Evolutionary conservation across 192 early-diverging fungal species (phyloP), one percentile per base, ranked within the genome.

Genomic region (Linnemannia exigua): DNA sequence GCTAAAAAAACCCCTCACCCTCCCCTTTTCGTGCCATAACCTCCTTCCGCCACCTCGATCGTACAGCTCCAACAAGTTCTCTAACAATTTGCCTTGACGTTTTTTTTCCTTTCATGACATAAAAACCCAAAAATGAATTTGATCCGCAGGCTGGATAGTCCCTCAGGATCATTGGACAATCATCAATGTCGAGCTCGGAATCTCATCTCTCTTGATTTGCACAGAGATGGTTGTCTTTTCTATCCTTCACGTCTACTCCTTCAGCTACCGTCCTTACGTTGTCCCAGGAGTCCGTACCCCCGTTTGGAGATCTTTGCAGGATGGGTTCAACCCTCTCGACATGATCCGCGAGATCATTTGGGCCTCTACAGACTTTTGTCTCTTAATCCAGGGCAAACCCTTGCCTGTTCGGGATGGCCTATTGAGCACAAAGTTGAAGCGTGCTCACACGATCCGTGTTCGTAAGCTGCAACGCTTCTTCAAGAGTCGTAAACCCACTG

Each of bases 181-280:
- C 14, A 47, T 76, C 58, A 84, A 89, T 36, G 81, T 89, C 4
- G 81, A 79, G 20, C 52, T 76, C 17, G 88, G 88, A 16, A 79
- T 89, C 22, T 78, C 77, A 5, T 77, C 88, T 0, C 41, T 89
- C 8, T 66, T 89, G 35, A 87, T 89, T 14, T 82, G 81, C 36
- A 25, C 74, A 20, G 88, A 89, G 58, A 89, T 89, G 88, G 79
- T 87, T 3, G 78, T 89, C 16, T 89, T 89, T 67, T 48, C 88
- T 0, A 73, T 87, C 46, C 12, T 89, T 25, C 88, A 89, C 41
- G 77, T 89, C 35, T 80, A 87, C 16, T 81, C 88, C 15, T 89
- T 87, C 66, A 61, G 72, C 44, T 89, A 89, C 37, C 70, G 67
- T 4, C 77, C 71, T 8, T 89, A 89, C 58, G 58, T 81, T 7